phyloP scores from a whole-genome alignment of 805 yeast species.

The Starmerella bacillaris region DNA sequence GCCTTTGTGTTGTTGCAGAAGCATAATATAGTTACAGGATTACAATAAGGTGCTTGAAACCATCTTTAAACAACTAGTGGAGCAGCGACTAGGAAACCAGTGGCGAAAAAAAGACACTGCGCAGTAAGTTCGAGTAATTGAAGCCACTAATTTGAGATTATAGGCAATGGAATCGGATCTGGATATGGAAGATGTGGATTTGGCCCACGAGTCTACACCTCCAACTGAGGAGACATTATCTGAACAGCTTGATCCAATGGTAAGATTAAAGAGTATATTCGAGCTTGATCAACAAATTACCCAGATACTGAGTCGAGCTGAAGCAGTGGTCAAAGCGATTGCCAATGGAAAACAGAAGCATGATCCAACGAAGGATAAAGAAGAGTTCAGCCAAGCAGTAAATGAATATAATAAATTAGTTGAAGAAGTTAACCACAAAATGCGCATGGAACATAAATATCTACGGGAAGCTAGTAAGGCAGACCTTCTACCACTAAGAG shows the following conservation, averaged over 20 bases:
- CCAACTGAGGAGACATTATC: too few species aligned
- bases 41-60: too few species aligned
- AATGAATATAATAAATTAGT: constrained; percentile 35
- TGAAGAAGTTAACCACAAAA: constrained; percentile 38
- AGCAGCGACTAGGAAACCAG: too few species aligned
- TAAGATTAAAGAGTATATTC: constrained; percentile 19
- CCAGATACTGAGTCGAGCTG: constrained; percentile 17
- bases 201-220: too few species aligned
- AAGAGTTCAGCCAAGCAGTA: constrained; percentile 30
- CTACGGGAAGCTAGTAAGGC: constrained; percentile 34
- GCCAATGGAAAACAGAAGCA: constrained; percentile 17
- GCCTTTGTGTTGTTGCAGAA: too few species aligned
- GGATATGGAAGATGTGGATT: too few species aligned
- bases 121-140: too few species aligned
- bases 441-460: constrained; percentile 48
- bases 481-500: constrained; percentile 45
- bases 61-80: too few species aligned
- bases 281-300: constrained; percentile 17
- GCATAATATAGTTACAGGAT: too few species aligned
- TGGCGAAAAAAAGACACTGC: too few species aligned
- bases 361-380: constrained; percentile 19
- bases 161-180: too few species aligned
- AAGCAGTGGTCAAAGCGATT: constrained; percentile 18
- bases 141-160: too few species aligned
- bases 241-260: constrained; percentile 10